Conservation (phyloP, 2,329 filamentous ascomycete species). For the Neonectria hederae region DNA sequence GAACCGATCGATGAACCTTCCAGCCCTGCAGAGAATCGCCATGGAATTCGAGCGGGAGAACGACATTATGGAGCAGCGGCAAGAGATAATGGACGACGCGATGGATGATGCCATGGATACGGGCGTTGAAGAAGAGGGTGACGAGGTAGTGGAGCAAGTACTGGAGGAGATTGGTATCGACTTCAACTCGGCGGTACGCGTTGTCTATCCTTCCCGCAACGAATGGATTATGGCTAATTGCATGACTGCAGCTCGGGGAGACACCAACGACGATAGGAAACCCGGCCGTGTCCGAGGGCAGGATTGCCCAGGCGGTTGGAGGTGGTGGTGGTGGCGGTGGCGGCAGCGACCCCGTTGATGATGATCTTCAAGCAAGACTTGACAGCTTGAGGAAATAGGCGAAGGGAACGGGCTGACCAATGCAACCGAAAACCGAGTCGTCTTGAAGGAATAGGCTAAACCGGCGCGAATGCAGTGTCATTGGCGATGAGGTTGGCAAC, state of each 20-base stretch:
- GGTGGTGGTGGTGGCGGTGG: conserved; percentile 69
- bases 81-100: conserved; percentile 99
- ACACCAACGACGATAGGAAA: conserved; percentile 87
- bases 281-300: conserved; percentile 75
- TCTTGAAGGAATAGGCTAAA: not conserved
- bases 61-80: conserved; percentile 98
- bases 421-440: conserved; percentile 1
- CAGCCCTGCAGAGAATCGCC: conserved; percentile 92
- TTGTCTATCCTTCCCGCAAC: conserved; percentile 11
- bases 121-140: conserved; percentile 90
- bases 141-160: conserved; percentile 96
- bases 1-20: conserved; percentile 98
- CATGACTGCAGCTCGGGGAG: conserved; percentile 77
- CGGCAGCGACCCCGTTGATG: conserved; percentile 73
- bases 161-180: conserved; percentile 97
- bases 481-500: not conserved
- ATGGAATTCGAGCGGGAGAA: conserved; percentile 99
- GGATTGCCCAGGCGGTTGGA: conserved; percentile 87
- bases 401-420: not conserved
- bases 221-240: conserved; percentile 41
- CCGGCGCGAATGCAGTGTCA: too few relatives aligned
- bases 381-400: conserved; percentile 78
- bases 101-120: conserved; percentile 97
- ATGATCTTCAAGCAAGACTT: conserved; percentile 92
- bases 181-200: conserved; percentile 82